Base-by-base conservation (phyloP, 2,329 filamentous ascomycete genomes). In the Capronia coronata region DNA sequence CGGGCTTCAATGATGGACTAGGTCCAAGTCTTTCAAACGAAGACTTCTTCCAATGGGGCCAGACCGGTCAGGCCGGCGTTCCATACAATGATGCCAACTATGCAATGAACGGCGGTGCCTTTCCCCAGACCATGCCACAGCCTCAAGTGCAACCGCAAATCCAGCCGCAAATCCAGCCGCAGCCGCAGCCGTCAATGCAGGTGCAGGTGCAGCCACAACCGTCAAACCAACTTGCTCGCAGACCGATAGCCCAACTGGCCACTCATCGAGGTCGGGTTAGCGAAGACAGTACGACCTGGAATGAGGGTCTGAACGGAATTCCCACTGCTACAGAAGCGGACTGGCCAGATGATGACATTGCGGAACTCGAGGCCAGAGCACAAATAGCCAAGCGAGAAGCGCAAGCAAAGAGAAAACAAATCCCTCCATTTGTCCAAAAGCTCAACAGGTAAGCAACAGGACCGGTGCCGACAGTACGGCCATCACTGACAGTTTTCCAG, bases 351-450 rank as follows among this genome's bases (percentile, higher is more conserved):
- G 87, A 82, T 58, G 87, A 82, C 58, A 77, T 94, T 52, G 85
- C 90, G 55, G 75, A 86, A 47, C 71, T 96, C 53, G 88, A 94
- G 64, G 81, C 85, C 64, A 82, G 82, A 68, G 90, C 89, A 18
- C 76, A 84, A 57, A 74, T 85, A 54, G 89, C 89, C 7, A 95
- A 94, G 72, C 81, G 84, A 64, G 93, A 97, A 51, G 84, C 90
- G 0, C 86, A 90, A 65, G 78, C 84, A 13, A 97, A 95, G 68
- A 77, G 90, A 62, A 97, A 97, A 69, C 87, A 94, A 63, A 97
- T 98, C 9, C 91, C 93, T 1, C 91, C 93, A 0, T 98, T 98
- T 73, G 90, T 98, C 37, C 90, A 96, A 68, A 98, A 98, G 66
- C 71, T 98, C 48, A 94, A 89, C 81, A 97, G 91, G 91, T 94